A percentile compares a stretch with the other conserved stretches of the same genome.
phyloP scores from a whole-genome alignment of 2,329 filamentous ascomycete species.

The Aurifilum marmelostoma region DNA sequence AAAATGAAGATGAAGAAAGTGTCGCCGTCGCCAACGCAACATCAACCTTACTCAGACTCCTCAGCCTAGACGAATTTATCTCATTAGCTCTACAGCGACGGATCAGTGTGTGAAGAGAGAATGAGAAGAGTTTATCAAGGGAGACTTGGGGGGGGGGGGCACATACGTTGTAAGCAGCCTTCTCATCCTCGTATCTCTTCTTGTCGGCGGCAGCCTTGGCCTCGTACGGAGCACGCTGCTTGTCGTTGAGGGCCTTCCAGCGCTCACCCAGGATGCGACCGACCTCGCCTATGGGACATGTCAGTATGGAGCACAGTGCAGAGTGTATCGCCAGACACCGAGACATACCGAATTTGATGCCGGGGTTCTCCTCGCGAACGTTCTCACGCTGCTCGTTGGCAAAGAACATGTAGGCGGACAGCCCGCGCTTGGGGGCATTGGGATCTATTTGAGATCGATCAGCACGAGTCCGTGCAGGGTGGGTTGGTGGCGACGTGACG shows the following conservation, averaged over 20 bases:
- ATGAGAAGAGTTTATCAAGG: not conserved
- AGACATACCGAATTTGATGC: conserved; percentile 85
- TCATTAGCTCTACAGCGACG: conserved; percentile 35
- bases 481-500: not conserved
- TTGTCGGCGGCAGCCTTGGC: conserved; percentile 96
- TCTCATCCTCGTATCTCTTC: conserved; percentile 99
- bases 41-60: conserved; percentile 46
- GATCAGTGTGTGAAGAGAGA: conserved; percentile 8
- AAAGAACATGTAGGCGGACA: conserved; percentile 99
- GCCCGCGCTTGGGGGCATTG: conserved; percentile 98
- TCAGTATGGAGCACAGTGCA: conserved; percentile 28
- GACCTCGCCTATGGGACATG: conserved; percentile 70
- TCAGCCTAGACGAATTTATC: conserved; percentile 51
- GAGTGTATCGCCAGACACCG: not conserved
- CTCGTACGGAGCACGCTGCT: conserved; percentile 92
- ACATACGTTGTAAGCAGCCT: conserved; percentile 87
- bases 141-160: conserved; percentile 30
- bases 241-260: conserved; percentile 96
- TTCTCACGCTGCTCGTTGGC: conserved; percentile 99
- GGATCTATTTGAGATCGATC: conserved; percentile 64
- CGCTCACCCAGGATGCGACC: conserved; percentile 97
- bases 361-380: conserved; percentile 97
- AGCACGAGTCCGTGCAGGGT: conserved; percentile 14
- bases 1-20: conserved; percentile 20
- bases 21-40: conserved; percentile 33